Base-by-base conservation (phyloP, 306 rosid species). In the Quercus cerris region DNA sequence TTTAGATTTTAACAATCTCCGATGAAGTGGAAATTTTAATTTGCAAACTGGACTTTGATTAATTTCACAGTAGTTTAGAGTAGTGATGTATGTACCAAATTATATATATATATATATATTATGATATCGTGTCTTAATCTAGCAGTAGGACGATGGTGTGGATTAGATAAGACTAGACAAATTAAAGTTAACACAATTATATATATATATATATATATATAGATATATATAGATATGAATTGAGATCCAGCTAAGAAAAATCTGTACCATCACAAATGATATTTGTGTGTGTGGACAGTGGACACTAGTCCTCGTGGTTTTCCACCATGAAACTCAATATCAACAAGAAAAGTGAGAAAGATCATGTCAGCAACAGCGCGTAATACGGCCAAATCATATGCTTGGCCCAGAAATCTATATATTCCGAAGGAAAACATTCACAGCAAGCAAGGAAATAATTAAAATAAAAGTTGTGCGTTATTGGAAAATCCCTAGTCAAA, bases 221-320 rank as follows among this genome's bases (percentile, higher is more conserved):
- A 5, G 0, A 22, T 0, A 23, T 23, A 7, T 6, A 7, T 38
- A 6, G 0, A 38, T 38, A 38, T 76, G 75, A n/a, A 72, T 67
- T 89, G 90, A 73, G 82, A 76, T 86, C 83, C 87, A 86, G 90
- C 92, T 89, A 89, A 82, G 85, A 30, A 41, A 76, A 78, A 76
- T 70, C 75, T 66, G 86, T 80, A 80, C 73, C 81, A 35, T 52
- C 87, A 55, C 71, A 61, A 71, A 79, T 81, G 46, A 41, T 41
- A 41, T 41, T 41, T 41, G 46, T 41, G 46, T 41, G 46, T 41
- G 46, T 41, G 46, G 33, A 30, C 73, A 77, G 77, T 77, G 88
- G 86, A 73, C 71, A 71, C 76, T 52, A 51, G 44, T 56, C 23
- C 4, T n/a, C 12, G 81, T 66, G 76, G 67, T 76, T 84, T 84